These are phyloP conservation scores for Nevesoporus exiguus DNA, from an alignment of 768 basidiomycete genomes.

Conservation along the genomic window DNA sequence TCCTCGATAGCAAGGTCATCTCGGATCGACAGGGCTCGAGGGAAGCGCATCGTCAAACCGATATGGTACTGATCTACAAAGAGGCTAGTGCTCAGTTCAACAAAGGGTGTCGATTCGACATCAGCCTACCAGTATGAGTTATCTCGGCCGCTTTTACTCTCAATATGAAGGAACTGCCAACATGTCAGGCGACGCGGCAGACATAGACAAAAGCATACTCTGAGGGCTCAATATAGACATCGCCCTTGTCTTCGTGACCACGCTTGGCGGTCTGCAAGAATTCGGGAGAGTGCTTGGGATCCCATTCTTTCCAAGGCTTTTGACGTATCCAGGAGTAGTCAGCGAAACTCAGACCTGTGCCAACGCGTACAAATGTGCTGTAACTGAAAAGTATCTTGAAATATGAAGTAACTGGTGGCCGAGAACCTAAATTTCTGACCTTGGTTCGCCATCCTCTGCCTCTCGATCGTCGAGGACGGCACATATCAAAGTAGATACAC, in stretches of 20 bases:
- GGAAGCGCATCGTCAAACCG: constrained; percentile 92
- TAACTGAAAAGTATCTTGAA: constrained; percentile 49
- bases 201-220: constrained; percentile 50
- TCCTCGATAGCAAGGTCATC: constrained; percentile 73
- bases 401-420: background rate
- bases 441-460: constrained; percentile 50
- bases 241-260: constrained; percentile 76
- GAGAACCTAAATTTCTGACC: constrained; percentile 38
- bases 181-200: background rate
- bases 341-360: constrained; percentile 79
- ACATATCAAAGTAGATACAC: constrained; percentile 85
- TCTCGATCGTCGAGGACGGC: constrained; percentile 80
- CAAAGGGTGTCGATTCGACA: background rate
- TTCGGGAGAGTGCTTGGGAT: constrained; percentile 65
- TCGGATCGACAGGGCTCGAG: constrained; percentile 75
- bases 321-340: constrained; percentile 84
- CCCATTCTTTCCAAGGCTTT: constrained; percentile 82
- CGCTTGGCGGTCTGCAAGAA: constrained; percentile 64
- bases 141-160: constrained; percentile 95
- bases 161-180: constrained; percentile 81
- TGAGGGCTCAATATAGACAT: constrained; percentile 85
- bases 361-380: constrained; percentile 84
- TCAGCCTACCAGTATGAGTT: constrained; percentile 55
- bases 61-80: constrained; percentile 73
- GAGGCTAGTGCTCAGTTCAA: background rate